A percentile compares a stretch with the other conserved stretches of the same genome.
Evolutionary conservation across 176 grass and related monocot genomes (phyloP).

Genomic region (Cocos nucifera): DNA sequence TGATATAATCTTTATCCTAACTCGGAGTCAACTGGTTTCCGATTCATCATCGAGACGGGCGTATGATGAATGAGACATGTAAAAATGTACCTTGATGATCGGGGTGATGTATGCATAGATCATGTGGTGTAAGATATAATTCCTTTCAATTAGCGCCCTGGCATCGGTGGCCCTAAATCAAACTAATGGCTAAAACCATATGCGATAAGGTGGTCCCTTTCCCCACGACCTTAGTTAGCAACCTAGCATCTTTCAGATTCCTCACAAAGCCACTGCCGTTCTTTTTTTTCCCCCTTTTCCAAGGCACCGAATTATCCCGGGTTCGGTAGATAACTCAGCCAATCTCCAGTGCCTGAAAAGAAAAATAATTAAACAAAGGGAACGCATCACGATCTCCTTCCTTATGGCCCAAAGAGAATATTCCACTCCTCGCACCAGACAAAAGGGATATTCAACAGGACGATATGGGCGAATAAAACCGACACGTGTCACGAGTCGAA

Average conservation of each 20-base stretch:
- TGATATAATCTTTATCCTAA: no score
- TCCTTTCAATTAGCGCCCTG: no score
- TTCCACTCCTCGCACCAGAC: constrained; percentile 47
- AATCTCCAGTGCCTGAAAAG: background rate
- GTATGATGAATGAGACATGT: no score
- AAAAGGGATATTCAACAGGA: constrained; percentile 82
- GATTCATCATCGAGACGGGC: no score
- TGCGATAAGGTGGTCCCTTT: background rate
- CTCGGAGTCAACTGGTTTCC: no score
- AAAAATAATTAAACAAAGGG: background rate
- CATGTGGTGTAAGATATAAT: no score
- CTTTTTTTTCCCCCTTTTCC: constrained; percentile 12
- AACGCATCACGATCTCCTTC: no score
- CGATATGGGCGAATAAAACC: constrained; percentile 24
- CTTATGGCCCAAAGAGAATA: constrained; percentile 12
- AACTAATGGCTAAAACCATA: no score
- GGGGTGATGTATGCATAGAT: no score
- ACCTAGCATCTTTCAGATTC: constrained; percentile 25
- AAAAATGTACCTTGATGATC: no score
- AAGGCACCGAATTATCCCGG: background rate
- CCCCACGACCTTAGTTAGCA: constrained; percentile 13
- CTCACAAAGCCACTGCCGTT: constrained; percentile 4
- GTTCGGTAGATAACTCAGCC: background rate
- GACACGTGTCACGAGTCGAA: constrained; percentile 56
- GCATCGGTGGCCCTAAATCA: no score